Percentiles rank a stretch among this genome's conserved stretches.
These are phyloP conservation scores for Mortierella sp. DNA, from an alignment of 371 early-diverging fungal species.

Conservation along the genomic window DNA sequence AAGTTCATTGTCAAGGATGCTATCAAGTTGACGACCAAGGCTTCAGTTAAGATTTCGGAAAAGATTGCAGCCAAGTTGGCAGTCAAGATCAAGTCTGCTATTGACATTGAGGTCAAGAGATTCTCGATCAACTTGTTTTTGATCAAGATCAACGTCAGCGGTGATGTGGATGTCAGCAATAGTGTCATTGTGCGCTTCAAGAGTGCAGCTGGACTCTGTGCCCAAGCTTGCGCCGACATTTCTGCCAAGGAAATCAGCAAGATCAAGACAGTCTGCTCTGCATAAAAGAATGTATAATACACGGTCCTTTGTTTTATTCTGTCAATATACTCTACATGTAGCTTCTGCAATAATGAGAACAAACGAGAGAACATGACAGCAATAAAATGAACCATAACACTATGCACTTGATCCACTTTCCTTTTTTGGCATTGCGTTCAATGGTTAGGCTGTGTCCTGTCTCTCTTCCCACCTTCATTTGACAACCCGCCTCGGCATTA, in stretches of 20 bases:
- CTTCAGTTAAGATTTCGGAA: conserved; percentile 37
- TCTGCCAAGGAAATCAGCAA: conserved; percentile 30
- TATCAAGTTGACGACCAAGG: conserved; percentile 43
- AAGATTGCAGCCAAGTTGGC: conserved; percentile 27
- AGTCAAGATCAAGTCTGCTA: conserved; percentile 36
- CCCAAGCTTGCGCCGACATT: conserved; percentile 27
- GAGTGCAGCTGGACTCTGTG: conserved; percentile 29
- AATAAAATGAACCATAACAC: no score
- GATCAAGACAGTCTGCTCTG: conserved; percentile 44
- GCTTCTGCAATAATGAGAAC: no score
- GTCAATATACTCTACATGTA: no score
- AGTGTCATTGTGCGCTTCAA: conserved; percentile 32
- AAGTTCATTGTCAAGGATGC: conserved; percentile 49
- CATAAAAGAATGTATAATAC: not conserved
- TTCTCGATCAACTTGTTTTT: conserved; percentile 44
- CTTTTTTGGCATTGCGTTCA: no score
- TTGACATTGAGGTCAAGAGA: conserved; percentile 49
- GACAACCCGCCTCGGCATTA: not conserved
- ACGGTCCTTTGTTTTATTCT: no score
- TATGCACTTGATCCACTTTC: no score
- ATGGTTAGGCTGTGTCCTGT: not conserved
- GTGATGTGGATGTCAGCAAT: conserved; percentile 36
- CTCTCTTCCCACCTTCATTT: not conserved
- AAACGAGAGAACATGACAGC: no score
- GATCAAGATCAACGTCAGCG: conserved; percentile 41